Base-by-base conservation (phyloP, 305 asterid genomes). In the Solanum aculeatissimum region DNA sequence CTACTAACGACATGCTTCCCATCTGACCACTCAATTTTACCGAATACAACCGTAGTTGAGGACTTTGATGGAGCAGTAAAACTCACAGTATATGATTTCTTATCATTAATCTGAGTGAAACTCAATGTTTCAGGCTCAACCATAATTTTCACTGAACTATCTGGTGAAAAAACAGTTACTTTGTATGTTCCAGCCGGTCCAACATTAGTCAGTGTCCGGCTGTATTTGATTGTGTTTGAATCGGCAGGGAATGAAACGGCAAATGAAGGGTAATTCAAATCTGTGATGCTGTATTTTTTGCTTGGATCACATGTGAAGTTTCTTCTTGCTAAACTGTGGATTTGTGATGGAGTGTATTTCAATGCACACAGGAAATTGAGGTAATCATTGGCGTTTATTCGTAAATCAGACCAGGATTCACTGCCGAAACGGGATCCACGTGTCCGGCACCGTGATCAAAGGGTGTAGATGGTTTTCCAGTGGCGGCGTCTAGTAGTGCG, bases 191-290 rank as follows among this genome's bases (percentile, higher is more conserved):
- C 98, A 1, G 95, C 86, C 1, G 92, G 84, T 10, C 98, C 98
- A 9, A 94, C 98, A 55, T 93, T 96, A 9, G 98, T 96, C 7
- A 96, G 81, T 0, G 97, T 94, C 63, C 98, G 88, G 0, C 93
- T 90, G 94, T 94, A 89, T 88, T 90, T 95, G n/a, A 93, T 91
- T 74, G 82, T 92, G 54, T 62, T 85, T 75, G 92, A 53, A 5
- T 87, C 88, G 0, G 14, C 63, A 16, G 85, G 86, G 11, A 91
- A 86, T 6, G 92, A 40, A 3, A 95, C 90, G 0, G 98, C 90
- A 84, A 96, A 95, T 0, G 98, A 96, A 74, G 98, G 99, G 94
- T 96, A 96, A 47, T 96, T 96, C 42, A 96, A 91, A 92, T 96
- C 90, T 49, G 89, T 91, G 45, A 94, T 88, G 66, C 93, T 92